Conservation (phyloP, 345 rosid species). For the Mangifera indica region DNA sequence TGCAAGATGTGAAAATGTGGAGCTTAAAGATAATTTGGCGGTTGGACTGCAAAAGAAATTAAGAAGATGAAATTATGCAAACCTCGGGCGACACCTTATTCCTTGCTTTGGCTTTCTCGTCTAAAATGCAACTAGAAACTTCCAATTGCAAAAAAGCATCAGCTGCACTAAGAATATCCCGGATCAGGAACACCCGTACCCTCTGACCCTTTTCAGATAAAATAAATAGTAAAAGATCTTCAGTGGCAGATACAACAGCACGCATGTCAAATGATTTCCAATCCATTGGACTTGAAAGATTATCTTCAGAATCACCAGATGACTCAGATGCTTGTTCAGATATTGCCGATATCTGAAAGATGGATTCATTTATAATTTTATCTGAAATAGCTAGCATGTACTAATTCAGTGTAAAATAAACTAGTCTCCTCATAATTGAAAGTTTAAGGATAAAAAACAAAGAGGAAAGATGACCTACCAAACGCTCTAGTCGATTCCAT, state of each 20-base stretch:
- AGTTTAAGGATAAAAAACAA: not conserved
- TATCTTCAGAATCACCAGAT: conserved; percentile 35
- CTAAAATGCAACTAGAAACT: conserved; percentile 33
- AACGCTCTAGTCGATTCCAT: conserved; percentile 91
- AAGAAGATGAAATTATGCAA: conserved; percentile 16
- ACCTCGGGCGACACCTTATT: conserved; percentile 41
- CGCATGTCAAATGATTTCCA: conserved; percentile 88
- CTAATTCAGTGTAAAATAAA: not conserved
- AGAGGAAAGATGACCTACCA: conserved; percentile 45
- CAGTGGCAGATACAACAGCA: conserved; percentile 86
- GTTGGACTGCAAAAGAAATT: not conserved
- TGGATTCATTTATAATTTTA: conserved; percentile 1
- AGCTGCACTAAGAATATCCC: conserved; percentile 66
- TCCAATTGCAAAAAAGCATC: conserved; percentile 59
- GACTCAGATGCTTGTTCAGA: conserved; percentile 74
- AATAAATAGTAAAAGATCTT: conserved; percentile 80
- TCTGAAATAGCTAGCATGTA: not conserved
- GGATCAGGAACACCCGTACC: conserved; percentile 74
- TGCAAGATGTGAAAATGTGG: conserved; percentile 24
- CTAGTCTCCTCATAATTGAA: not conserved
- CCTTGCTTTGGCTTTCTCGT: conserved; percentile 27
- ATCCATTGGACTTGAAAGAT: conserved; percentile 35
- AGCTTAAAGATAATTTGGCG: not conserved
- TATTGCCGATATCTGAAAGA: conserved; percentile 78
- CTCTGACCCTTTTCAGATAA: conserved; percentile 75